Evolutionary conservation across 257 asterid species (phyloP).

Genomic region (Lantana camara): DNA sequence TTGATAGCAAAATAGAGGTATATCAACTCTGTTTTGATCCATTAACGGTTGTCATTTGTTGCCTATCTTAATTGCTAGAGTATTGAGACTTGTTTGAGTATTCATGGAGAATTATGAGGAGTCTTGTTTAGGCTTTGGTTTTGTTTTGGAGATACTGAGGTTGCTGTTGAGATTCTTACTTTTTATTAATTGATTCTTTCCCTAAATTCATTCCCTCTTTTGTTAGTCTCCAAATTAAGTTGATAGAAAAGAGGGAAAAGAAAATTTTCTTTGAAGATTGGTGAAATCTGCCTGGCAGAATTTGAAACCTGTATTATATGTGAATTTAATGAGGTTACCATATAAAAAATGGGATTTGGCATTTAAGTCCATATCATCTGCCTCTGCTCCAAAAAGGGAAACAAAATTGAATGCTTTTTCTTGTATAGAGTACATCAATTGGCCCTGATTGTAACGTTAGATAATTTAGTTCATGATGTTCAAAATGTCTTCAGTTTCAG

Average conservation of each 20-base stretch:
- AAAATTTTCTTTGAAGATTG: background rate
- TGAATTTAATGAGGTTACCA: conserved; percentile 17
- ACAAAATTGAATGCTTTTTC: background rate
- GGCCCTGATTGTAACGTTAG: background rate
- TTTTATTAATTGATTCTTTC: conserved; percentile 20
- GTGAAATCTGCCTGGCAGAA: conserved; percentile 3
- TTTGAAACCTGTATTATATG: background rate
- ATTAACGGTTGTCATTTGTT: too few species aligned
- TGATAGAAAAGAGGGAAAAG: too few species aligned
- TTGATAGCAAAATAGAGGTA: too few species aligned
- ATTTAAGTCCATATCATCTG: conserved; percentile 2
- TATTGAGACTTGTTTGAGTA: too few species aligned
- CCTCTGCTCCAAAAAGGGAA: background rate
- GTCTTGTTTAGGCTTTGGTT: too few species aligned
- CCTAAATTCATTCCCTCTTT: conserved; percentile 17
- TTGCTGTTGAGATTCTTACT: too few species aligned
- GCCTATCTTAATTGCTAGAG: too few species aligned
- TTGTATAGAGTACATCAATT: background rate
- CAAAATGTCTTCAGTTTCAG: conserved; percentile 41
- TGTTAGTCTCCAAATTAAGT: conserved; percentile 14
- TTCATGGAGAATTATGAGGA: too few species aligned
- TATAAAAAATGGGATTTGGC: conserved; percentile 4
- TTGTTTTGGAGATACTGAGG: too few species aligned
- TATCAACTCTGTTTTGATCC: too few species aligned
- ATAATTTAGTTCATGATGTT: background rate